A percentile compares a stretch with the other conserved stretches of the same genome.
Conservation (phyloP, 208 protist genomes). For the Trypanosoma boissoni region DNA sequence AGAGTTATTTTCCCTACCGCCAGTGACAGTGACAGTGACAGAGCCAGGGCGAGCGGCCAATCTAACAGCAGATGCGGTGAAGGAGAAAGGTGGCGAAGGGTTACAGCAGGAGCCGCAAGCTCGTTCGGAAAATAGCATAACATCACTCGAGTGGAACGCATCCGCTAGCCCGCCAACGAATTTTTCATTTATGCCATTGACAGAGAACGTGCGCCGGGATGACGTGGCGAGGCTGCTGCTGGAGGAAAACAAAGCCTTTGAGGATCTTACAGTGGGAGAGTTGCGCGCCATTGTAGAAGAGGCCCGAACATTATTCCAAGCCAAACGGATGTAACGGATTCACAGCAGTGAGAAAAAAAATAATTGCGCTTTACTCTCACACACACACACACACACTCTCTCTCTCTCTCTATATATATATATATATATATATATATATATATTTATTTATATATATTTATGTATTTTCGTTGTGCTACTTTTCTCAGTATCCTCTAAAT, state of each 20-base stretch:
- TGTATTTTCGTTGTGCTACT: neutral
- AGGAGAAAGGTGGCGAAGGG: too few relatives aligned
- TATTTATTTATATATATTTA: conserved; percentile 19
- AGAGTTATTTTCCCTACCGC: too few relatives aligned
- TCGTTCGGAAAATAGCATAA: too few relatives aligned
- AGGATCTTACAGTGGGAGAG: conserved; percentile 53
- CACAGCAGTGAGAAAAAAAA: neutral
- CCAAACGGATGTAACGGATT: neutral
- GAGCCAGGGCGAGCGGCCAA: too few relatives aligned
- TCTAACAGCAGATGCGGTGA: too few relatives aligned
- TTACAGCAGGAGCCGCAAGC: too few relatives aligned
- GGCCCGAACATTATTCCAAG: conserved; percentile 29
- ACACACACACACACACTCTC: too few relatives aligned
- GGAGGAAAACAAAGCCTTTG: conserved; percentile 53
- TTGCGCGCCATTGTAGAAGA: conserved; percentile 66
- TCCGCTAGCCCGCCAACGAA: neutral
- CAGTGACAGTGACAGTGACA: too few relatives aligned
- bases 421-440: neutral
- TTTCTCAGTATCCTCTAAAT: neutral
- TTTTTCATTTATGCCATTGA: neutral
- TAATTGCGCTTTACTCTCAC: too few relatives aligned
- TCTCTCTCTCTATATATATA: too few relatives aligned
- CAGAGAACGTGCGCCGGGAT: neutral
- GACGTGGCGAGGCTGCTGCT: conserved; percentile 27
- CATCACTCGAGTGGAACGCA: neutral